A percentile compares a stretch with the other conserved stretches of the same genome.
These are phyloP conservation scores for Lolium multiflorum DNA, from an alignment of 176 grass and related monocot species.

Conservation along the genomic window DNA sequence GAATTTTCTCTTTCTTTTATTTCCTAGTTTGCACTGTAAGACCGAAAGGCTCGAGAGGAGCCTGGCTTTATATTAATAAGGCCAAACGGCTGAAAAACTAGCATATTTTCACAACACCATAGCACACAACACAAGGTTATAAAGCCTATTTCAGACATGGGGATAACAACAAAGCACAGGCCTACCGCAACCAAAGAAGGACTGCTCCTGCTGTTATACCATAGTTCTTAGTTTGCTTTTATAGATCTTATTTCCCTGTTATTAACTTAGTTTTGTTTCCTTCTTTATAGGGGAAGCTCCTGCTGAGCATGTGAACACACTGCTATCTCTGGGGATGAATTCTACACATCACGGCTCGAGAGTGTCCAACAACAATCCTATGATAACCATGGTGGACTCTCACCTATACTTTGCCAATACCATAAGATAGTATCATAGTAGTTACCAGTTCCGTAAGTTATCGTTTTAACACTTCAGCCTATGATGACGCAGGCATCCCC, in stretches of 20 bases:
- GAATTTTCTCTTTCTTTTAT: neutral
- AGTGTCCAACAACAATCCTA: neutral
- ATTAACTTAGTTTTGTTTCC: conserved; percentile 21
- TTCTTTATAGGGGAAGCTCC: conserved; percentile 47
- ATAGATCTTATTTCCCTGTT: conserved; percentile 14
- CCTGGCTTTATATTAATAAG: neutral
- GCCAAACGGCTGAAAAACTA: neutral
- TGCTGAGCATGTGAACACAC: conserved; percentile 52
- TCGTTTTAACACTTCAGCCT: conserved; percentile 26
- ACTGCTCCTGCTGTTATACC: neutral
- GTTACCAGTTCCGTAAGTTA: conserved; percentile 12
- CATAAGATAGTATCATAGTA: neutral
- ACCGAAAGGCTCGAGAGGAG: neutral
- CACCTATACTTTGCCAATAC: conserved; percentile 1
- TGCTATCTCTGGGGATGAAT: conserved; percentile 46
- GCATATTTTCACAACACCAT: neutral
- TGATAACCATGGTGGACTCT: conserved; percentile 39
- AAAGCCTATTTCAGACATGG: neutral
- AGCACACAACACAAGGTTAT: neutral
- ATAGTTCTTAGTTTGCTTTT: neutral
- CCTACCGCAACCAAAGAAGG: neutral
- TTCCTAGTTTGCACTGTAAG: neutral
- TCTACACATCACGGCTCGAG: conserved; percentile 8
- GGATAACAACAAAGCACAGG: neutral
- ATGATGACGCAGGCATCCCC: conserved; percentile 26